Evolutionary conservation across 202 grass and related monocot genomes (phyloP).

Genomic region (Zoysia matrella): DNA sequence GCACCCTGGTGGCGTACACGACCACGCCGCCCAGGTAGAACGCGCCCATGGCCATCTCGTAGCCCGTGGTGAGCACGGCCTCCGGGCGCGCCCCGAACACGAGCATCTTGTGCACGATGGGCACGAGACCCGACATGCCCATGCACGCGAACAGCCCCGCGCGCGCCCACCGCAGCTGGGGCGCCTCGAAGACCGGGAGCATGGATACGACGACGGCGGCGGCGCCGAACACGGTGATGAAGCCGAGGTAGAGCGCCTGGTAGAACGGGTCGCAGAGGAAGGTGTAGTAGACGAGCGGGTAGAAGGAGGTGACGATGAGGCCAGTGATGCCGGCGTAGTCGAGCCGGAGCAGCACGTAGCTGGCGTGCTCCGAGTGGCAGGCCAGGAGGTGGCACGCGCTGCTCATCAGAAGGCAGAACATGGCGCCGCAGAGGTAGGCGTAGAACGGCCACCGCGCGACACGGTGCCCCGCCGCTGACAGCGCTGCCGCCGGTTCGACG

Average conservation of each 20-base stretch:
- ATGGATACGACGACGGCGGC: slow-evolving; percentile 60
- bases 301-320: slow-evolving; percentile 93
- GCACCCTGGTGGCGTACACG: slow-evolving; percentile 73
- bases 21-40: slow-evolving; percentile 65
- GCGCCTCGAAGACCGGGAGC: slow-evolving; percentile 67
- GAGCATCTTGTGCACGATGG: slow-evolving; percentile 79
- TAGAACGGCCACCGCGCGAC: slow-evolving; percentile 83
- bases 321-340: slow-evolving; percentile 83
- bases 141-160: slow-evolving; percentile 72
- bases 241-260: slow-evolving; percentile 62
- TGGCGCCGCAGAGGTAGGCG: slow-evolving; percentile 74
- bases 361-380: slow-evolving; percentile 75
- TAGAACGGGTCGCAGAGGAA: slow-evolving; percentile 72
- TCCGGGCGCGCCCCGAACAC: slow-evolving; percentile 60
- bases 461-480: neutral
- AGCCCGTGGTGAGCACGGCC: slow-evolving; percentile 62
- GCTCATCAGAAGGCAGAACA: slow-evolving; percentile 91
- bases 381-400: slow-evolving; percentile 79
- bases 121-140: slow-evolving; percentile 71
- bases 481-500: neutral
- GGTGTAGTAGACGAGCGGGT: slow-evolving; percentile 90
- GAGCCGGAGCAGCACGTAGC: slow-evolving; percentile 81
- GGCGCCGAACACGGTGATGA: slow-evolving; percentile 66
- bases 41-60: slow-evolving; percentile 74
- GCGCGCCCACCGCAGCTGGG: slow-evolving; percentile 52